Percentiles rank a stretch among this genome's conserved stretches.
phyloP scores from a whole-genome alignment of 2,329 filamentous ascomycete species.

The Alternaria brassicae region DNA sequence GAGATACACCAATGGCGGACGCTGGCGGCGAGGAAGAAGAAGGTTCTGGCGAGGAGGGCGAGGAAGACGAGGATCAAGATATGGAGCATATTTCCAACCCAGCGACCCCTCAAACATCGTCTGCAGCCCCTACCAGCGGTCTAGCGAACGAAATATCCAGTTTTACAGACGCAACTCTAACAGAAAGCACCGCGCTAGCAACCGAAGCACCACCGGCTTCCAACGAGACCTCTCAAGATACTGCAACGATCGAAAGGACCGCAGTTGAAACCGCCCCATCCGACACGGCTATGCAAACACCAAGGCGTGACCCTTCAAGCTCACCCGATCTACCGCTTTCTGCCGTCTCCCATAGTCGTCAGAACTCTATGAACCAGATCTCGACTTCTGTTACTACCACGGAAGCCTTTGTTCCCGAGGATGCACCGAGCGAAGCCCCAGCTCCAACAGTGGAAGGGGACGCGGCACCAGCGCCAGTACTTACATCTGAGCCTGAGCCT shows the following conservation, averaged over 20 bases:
- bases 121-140: slow-evolving; percentile 14
- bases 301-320: slow-evolving; percentile 46
- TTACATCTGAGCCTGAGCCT: neutral
- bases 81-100: slow-evolving; percentile 59
- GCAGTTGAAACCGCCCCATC: slow-evolving; percentile 6
- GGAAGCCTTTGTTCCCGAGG: slow-evolving; percentile 9
- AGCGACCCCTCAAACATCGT: slow-evolving; percentile 38
- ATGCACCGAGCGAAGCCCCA: slow-evolving; percentile 9
- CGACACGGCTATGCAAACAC: slow-evolving; percentile 9
- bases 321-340: slow-evolving; percentile 55
- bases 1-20: slow-evolving; percentile 53
- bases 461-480: slow-evolving; percentile 5
- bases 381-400: slow-evolving; percentile 27
- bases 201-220: slow-evolving; percentile 10
- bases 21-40: slow-evolving; percentile 54
- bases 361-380: slow-evolving; percentile 44
- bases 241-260: slow-evolving; percentile 10
- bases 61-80: slow-evolving; percentile 55
- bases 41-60: slow-evolving; percentile 57
- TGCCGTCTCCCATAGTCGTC: slow-evolving; percentile 47
- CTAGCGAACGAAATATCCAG: slow-evolving; percentile 22
- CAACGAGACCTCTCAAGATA: slow-evolving; percentile 14
- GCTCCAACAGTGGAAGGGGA: slow-evolving; percentile 8
- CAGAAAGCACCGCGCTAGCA: slow-evolving; percentile 2
- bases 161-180: slow-evolving; percentile 3